Evolutionary conservation across 2,329 filamentous ascomycete species (phyloP).

Genomic region (Colletotrichum magnum): DNA sequence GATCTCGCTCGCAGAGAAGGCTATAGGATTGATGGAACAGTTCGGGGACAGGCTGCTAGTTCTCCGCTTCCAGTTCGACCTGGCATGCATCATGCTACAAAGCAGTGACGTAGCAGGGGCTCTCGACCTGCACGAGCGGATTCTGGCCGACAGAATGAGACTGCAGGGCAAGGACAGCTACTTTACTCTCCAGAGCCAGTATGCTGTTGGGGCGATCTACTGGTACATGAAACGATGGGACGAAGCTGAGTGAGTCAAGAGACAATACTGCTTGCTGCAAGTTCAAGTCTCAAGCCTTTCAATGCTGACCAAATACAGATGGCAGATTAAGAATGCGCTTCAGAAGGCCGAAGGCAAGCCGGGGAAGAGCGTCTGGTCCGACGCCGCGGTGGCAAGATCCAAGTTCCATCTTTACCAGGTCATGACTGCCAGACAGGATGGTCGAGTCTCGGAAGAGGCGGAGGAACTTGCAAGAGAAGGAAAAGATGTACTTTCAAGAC

Average conservation of each 20-base stretch:
- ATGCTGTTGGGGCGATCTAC: constrained; percentile 40
- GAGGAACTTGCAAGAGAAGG: constrained; percentile 24
- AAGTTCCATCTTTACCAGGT: constrained; percentile 29
- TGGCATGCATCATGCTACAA: constrained; percentile 42
- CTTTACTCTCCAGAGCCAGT: constrained; percentile 43
- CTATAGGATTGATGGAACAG: constrained; percentile 32
- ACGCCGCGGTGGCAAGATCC: constrained; percentile 25
- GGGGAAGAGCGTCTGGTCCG: constrained; percentile 30
- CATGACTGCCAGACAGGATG: background rate
- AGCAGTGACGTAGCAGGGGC: constrained; percentile 36
- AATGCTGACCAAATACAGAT: constrained; percentile 10
- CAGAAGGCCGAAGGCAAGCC: constrained; percentile 2
- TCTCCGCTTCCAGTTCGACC: constrained; percentile 40
- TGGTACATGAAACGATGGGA: constrained; percentile 33
- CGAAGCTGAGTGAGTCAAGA: constrained; percentile 41
- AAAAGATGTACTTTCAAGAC: constrained; percentile 24
- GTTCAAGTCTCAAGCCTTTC: background rate
- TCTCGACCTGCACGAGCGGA: constrained; percentile 38
- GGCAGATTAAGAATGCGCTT: constrained; percentile 20
- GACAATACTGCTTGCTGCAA: background rate
- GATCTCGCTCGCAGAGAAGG: constrained; percentile 34
- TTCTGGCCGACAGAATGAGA: constrained; percentile 32
- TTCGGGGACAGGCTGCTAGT: constrained; percentile 25
- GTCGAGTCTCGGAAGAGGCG: background rate
- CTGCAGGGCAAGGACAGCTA: constrained; percentile 37